Evolutionary conservation across 1,139 yeast species (phyloP), one percentile per base, ranked within the genome.

Genomic region (Blastobotrys capitulatus): DNA sequence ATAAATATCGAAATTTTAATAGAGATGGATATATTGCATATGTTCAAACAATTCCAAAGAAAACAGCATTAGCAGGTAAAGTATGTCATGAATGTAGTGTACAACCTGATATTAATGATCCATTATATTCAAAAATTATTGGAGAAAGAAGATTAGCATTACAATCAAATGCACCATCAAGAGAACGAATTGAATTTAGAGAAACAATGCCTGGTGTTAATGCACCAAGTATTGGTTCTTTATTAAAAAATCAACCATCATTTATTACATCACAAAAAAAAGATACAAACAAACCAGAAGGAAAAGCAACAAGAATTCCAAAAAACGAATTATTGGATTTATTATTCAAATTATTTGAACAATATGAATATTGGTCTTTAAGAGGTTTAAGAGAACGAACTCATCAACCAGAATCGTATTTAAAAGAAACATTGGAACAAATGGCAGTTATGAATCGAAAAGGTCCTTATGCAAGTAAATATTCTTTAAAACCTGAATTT

Each of bases 311-410:
- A 56, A 80, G 99, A 66, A 86, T 92, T 83, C 96, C 96, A 38
- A 83, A 87, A 72, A 88, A 87, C 67, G 97, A 89, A 57, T 78
- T 92, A 51, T 78, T 92, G 75, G 97, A 90, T 67, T 71, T 87
- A 59, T 73, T 92, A 56, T 92, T 94, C 77, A 77, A 86, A 59
- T 75, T 92, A 59, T 92, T 92, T 67, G 97, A 89, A 65, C 95
- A 90, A 67, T 89, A 86, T 66, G 97, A 92, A 64, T 92, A 90
- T 68, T 92, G 98, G 98, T 83, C 95, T 10, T 76, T 92, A 76
- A 89, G 89, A 68, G 97, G 97, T 36, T 74, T 92, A 54, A 86
- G 89, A 64, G 98, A 92, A 66, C 79, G 96, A 60, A 89, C 97
- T 2, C 83, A 84, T 62, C 99, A 92, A 72, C 99, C 99, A 1